Conservation (phyloP, 2,329 filamentous ascomycete species). For the Monilinia laxa region DNA sequence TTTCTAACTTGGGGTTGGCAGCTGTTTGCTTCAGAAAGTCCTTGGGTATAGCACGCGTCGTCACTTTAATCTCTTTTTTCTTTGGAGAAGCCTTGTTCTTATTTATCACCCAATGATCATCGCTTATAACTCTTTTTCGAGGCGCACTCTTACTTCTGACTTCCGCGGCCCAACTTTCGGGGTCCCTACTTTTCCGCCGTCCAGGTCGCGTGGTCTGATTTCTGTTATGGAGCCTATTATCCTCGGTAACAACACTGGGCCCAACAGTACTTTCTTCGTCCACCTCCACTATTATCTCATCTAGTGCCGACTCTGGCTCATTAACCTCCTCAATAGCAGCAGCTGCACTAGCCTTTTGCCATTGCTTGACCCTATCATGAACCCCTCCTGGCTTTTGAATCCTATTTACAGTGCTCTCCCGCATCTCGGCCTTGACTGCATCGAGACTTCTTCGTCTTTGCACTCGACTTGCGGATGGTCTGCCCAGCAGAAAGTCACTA, state of each 20-base stretch:
- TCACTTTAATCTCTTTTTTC: slow-evolving; percentile 32
- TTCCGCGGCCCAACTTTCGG: slow-evolving; percentile 30
- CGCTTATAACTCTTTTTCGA: slow-evolving; percentile 89
- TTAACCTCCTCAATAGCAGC: slow-evolving; percentile 57
- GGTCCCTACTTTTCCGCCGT: slow-evolving; percentile 38
- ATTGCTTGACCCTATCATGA: slow-evolving; percentile 75
- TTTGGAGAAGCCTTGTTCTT: slow-evolving; percentile 51
- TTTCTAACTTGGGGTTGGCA: slow-evolving; percentile 55
- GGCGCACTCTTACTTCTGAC: slow-evolving; percentile 48
- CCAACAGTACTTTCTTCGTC: slow-evolving; percentile 56
- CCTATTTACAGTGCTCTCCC: slow-evolving; percentile 55
- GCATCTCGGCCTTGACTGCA: slow-evolving; percentile 54
- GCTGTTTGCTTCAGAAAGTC: slow-evolving; percentile 56
- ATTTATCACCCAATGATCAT: slow-evolving; percentile 74
- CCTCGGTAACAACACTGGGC: slow-evolving; percentile 47
- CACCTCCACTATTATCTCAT: slow-evolving; percentile 59
- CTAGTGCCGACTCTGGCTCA: slow-evolving; percentile 53
- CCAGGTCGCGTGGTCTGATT: slow-evolving; percentile 29
- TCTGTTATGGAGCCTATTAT: slow-evolving; percentile 55
- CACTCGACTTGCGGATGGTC: slow-evolving; percentile 54
- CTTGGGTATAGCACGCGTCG: slow-evolving; percentile 48
- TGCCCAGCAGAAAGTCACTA: slow-evolving; percentile 57
- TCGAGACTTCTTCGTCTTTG: slow-evolving; percentile 58
- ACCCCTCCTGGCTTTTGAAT: slow-evolving; percentile 66
- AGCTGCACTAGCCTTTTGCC: slow-evolving; percentile 76